Conservation (phyloP, 495 filamentous ascomycete species). For the Arthonia radiata region DNA sequence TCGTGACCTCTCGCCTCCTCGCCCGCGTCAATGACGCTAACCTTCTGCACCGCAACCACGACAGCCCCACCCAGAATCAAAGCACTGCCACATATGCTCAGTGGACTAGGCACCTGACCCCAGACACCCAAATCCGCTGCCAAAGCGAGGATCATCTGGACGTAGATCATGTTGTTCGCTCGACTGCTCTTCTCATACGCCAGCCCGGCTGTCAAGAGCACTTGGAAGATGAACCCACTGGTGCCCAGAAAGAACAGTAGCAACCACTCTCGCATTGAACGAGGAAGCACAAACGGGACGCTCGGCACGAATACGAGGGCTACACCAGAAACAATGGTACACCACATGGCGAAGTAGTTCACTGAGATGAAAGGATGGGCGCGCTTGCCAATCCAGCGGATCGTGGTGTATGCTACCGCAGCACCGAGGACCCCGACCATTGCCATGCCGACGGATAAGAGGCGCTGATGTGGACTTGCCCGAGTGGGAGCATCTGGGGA, state of each 20-base stretch:
- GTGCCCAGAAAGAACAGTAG: conserved; percentile 43
- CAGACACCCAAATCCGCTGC: conserved; percentile 60
- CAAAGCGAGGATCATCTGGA: conserved; percentile 77
- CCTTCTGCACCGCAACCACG: conserved; percentile 40
- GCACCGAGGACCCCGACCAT: conserved; percentile 62
- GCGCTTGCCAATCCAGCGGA: conserved; percentile 63
- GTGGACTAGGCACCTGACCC: conserved; percentile 36
- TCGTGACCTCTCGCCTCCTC: conserved; percentile 95
- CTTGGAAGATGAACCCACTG: conserved; percentile 70
- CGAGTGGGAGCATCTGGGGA: conserved; percentile 8
- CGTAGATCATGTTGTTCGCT: conserved; percentile 77
- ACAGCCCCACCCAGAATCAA: conserved; percentile 63
- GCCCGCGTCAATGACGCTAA: conserved; percentile 91
- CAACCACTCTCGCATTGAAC: conserved; percentile 36
- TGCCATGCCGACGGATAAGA: conserved; percentile 46
- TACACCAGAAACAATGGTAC: conserved; percentile 36
- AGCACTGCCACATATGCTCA: conserved; percentile 47
- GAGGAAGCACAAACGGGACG: conserved; percentile 34
- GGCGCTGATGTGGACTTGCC: conserved; percentile 34
- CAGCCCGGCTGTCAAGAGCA: conserved; percentile 61
- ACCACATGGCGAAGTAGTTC: conserved; percentile 59
- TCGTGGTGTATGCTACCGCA: conserved; percentile 50
- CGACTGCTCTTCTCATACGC: conserved; percentile 40
- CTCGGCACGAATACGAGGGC: conserved; percentile 27
- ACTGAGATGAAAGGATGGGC: conserved; percentile 70